Base-by-base conservation (phyloP, 148 eudicot species). In the Rhododendron williamsianum region DNA sequence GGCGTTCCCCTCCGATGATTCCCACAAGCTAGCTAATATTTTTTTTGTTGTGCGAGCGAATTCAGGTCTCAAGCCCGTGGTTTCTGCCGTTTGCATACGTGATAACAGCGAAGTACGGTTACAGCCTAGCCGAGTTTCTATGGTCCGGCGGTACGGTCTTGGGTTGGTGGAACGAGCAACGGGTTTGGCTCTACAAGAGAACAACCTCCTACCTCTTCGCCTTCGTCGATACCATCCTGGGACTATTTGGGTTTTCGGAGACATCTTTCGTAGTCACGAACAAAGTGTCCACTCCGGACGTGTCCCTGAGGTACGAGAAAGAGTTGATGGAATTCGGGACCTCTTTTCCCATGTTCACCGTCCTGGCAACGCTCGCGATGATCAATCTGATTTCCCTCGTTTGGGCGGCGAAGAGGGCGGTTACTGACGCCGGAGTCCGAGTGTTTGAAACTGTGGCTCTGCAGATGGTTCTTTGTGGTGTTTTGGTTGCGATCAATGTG, bases 101-200 rank as follows among this genome's bases (percentile, higher is more conserved):
- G 54, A 84, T 87, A 2, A 46, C 89, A n/a, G 85, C 91, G 41
- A 89, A 43, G 78, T 86, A 86, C 83, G 51, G 65, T 1, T 89
- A 82, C 73, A 92, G 93, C 89, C 72, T 91, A 45, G 85, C 6
- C 4, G 99, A 96, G 90, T 94, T 91, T 48, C 86, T 96, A 6
- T 16, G 76, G 74, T 84, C 84, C 0, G 92, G 93, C 30, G 97
- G 99, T 71, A 94, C 95, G 23, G 3, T 87, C 45, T n/a, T 80
- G 10, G 94, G 92, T 7, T 96, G 98, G 99, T 95, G 96, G 97
- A 96, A 96, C 65, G 97, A 93, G 41, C 97, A 94, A 86, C 91
- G 99, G 9, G 91, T 96, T 30, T 96, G 99, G 99, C 94, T 95
- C 48, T 95, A 95, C 92, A 95, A 91, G 83, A 90, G 95, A 84